These are phyloP conservation scores for Elsinoe perseae DNA, from an alignment of 2,329 filamentous ascomycete genomes.

Conservation along the genomic window DNA sequence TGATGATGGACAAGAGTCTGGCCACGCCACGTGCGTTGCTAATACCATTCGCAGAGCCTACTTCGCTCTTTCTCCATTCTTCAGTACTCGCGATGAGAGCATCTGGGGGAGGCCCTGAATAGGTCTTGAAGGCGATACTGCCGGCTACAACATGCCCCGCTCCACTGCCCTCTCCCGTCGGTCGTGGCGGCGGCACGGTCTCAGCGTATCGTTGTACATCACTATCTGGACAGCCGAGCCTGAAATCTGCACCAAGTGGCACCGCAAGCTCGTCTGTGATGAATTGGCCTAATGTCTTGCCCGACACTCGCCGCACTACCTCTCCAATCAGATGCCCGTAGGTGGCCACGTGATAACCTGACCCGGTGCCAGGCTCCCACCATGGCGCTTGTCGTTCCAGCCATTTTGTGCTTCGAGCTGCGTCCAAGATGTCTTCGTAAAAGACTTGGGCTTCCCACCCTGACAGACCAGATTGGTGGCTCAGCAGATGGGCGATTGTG, in stretches of 20 bases:
- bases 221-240: slow-evolving; percentile 37
- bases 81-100: slow-evolving; percentile 24
- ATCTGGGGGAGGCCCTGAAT: slow-evolving; percentile 24
- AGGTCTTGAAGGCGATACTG: slow-evolving; percentile 28
- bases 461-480: slow-evolving; percentile 35
- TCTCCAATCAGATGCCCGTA: slow-evolving; percentile 41
- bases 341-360: slow-evolving; percentile 37
- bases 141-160: slow-evolving; percentile 20
- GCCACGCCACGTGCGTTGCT: slow-evolving; percentile 39
- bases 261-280: slow-evolving; percentile 36
- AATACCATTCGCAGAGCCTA: slow-evolving; percentile 41
- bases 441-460: slow-evolving; percentile 31
- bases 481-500: slow-evolving; percentile 35
- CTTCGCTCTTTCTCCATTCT: slow-evolving; percentile 34
- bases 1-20: slow-evolving; percentile 36
- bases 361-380: slow-evolving; percentile 39
- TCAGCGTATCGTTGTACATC: slow-evolving; percentile 37
- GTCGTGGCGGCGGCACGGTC: slow-evolving; percentile 25
- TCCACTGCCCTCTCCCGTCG: slow-evolving; percentile 14
- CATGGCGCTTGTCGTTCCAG: slow-evolving; percentile 37
- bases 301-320: slow-evolving; percentile 36
- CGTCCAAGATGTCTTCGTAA: slow-evolving; percentile 31
- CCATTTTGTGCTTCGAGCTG: slow-evolving; percentile 25
- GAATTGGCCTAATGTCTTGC: slow-evolving; percentile 39
- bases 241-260: slow-evolving; percentile 42